phyloP scores from a whole-genome alignment of 225 moss, liverwort and hornwort species.

The Sphagnum contortum region DNA sequence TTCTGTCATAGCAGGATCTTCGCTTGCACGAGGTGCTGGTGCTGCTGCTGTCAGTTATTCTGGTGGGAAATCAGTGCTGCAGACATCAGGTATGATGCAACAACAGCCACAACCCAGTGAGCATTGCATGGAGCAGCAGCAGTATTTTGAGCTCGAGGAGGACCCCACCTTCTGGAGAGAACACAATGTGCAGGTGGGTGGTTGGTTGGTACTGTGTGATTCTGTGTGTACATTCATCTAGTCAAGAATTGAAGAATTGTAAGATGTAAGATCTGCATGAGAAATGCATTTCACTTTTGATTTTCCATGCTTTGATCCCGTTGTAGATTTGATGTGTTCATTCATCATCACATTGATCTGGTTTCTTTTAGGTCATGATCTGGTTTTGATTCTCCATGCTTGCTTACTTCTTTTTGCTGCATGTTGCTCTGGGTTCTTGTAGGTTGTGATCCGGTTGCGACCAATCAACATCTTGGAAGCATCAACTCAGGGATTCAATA shows the following conservation, averaged over 20 bases:
- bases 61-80: conserved; percentile 15
- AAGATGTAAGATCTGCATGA: too few relatives aligned
- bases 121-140: conserved; percentile 36
- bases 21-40: too few relatives aligned
- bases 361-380: too few relatives aligned
- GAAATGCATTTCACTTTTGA: too few relatives aligned
- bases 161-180: conserved; percentile 80
- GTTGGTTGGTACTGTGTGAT: neutral
- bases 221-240: neutral
- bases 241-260: neutral
- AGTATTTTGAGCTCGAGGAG: conserved; percentile 71
- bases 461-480: conserved; percentile 72
- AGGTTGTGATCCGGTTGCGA: conserved; percentile 89
- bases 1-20: neutral
- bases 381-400: too few relatives aligned
- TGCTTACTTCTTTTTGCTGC: too few relatives aligned
- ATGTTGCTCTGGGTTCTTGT: conserved; percentile 2
- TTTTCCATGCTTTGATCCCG: too few relatives aligned
- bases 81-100: neutral
- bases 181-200: conserved; percentile 78
- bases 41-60: too few relatives aligned
- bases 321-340: too few relatives aligned
- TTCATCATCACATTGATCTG: too few relatives aligned
- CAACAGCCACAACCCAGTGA: conserved; percentile 14
- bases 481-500: conserved; percentile 50